Percentiles rank a stretch among this genome's conserved stretches.
Conservation (phyloP, 441 rosid species). For the Arabidopsis lyrata region DNA sequence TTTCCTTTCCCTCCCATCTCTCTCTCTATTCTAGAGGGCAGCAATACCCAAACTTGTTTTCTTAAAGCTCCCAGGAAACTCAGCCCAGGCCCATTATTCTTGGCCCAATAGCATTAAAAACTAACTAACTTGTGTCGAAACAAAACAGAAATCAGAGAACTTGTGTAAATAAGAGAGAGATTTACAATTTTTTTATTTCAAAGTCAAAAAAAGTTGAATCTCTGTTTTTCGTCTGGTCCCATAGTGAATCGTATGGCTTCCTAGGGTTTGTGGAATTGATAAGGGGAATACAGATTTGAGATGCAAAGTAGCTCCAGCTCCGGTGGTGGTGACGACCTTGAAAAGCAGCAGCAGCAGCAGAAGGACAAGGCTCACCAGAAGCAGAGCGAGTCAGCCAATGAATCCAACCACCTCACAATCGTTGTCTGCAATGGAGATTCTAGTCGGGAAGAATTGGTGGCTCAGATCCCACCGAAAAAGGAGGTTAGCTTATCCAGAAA, state of each 20-base stretch:
- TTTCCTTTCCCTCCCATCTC: constrained; percentile 82
- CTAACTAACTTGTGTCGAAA: neutral
- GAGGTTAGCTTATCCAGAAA: constrained; percentile 62
- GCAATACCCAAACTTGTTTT: constrained; percentile 25
- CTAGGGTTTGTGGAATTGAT: constrained; percentile 5
- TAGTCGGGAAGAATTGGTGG: constrained; percentile 26
- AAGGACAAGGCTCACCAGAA: constrained; percentile 38
- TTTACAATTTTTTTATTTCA: too few species aligned
- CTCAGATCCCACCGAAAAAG: constrained; percentile 49
- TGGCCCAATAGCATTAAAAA: constrained; percentile 4
- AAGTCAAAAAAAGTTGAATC: constrained; percentile 12
- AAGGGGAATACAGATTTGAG: constrained; percentile 25
- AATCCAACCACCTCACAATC: constrained; percentile 46
- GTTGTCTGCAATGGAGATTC: constrained; percentile 59
- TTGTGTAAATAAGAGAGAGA: too few species aligned
- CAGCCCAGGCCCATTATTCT: constrained; percentile 13
- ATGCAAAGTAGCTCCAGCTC: constrained; percentile 52
- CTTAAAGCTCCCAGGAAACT: neutral
- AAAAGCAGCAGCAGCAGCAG: constrained; percentile 57
- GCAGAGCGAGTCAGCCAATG: constrained; percentile 35
- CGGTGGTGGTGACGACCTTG: constrained; percentile 51
- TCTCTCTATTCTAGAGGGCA: neutral
- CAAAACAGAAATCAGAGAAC: neutral
- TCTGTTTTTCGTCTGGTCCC: constrained; percentile 7
- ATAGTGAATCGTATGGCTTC: constrained; percentile 13